Evolutionary conservation across 148 eudicot genomes (phyloP), one percentile per base, ranked within the genome.

Genomic region (Polygonum maritimum): DNA sequence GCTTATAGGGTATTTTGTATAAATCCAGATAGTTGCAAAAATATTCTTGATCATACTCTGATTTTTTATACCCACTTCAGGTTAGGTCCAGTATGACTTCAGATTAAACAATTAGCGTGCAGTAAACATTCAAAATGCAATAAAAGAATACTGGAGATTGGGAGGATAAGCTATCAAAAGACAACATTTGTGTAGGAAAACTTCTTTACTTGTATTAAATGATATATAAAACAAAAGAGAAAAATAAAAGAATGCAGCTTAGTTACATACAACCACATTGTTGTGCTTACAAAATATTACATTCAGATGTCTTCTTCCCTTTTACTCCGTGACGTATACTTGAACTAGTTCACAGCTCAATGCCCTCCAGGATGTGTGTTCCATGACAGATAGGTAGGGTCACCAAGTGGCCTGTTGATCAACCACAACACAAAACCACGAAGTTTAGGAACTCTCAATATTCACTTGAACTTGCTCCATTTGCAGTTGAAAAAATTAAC

Each of bases 341-440:
- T 67, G 44, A 36, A 67, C 71, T 65, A n/a, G 19, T 65, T 38
- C 16, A 35, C 5, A 5, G 45, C 38, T 67, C 71, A 67, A 15
- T 67, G 71, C 13, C 93, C 92, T 45, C 93, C 90, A 45, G 96
- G 90, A 74, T 83, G 82, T n/a, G 88, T 86, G 82, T 90, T 90
- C 94, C 94, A 90, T 76, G 94, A 88, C 83, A 88, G 74, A 74
- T 88, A 88, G 0, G 88, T 79, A 1, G 89, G 91, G 71, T 90
- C 91, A 35, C 98, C 98, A 73, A 89, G 93, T 79, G 83, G 87
- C 85, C 97, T 92, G 83, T 67, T 69, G 40, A 60, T 19, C 33
- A 72, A 40, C 74, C 35, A 71, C 47, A 39, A 21, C 22, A 71
- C 31, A 44, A 19, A 72, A n/a, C 0, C 31, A 72, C 52, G 44